A percentile compares a stretch with the other conserved stretches of the same genome.
Evolutionary conservation across 2,329 filamentous ascomycete genomes (phyloP).

Genomic region (Aureobasidium sp.): DNA sequence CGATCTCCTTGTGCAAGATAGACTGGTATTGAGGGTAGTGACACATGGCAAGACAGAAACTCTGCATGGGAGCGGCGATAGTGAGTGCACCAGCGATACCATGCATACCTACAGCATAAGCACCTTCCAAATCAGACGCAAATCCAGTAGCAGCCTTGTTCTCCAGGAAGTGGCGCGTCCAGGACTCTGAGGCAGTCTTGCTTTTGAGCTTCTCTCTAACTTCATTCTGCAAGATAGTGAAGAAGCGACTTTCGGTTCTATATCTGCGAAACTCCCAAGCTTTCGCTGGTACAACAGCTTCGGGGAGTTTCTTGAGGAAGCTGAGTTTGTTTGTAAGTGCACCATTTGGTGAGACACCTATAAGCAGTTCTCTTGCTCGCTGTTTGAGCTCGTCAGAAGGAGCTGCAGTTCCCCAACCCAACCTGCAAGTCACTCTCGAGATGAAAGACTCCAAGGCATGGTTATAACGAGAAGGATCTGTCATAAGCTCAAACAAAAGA

Average conservation of each 20-base stretch:
- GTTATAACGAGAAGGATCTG: constrained; percentile 38
- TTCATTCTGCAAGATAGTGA: constrained; percentile 38
- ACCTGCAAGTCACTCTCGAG: constrained; percentile 39
- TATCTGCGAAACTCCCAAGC: constrained; percentile 39
- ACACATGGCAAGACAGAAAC: constrained; percentile 41
- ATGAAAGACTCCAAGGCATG: constrained; percentile 40
- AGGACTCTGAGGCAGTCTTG: constrained; percentile 28
- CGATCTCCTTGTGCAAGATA: constrained; percentile 49
- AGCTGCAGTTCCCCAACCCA: constrained; percentile 41
- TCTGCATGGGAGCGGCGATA: constrained; percentile 42
- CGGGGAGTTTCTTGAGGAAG: constrained; percentile 39
- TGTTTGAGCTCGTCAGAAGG: constrained; percentile 42
- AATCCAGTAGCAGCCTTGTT: constrained; percentile 35
- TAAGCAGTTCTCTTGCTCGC: constrained; percentile 39
- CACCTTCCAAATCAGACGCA: constrained; percentile 37
- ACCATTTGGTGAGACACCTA: constrained; percentile 41
- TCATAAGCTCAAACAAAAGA: constrained; percentile 38
- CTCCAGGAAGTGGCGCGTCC: constrained; percentile 40
- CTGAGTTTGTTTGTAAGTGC: constrained; percentile 40
- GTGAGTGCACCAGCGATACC: constrained; percentile 42
- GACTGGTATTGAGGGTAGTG: constrained; percentile 38
- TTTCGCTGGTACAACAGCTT: constrained; percentile 37
- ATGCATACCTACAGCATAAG: constrained; percentile 42
- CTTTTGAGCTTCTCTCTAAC: constrained; percentile 34
- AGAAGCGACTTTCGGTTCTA: constrained; percentile 38